Percentiles rank a stretch among this genome's conserved stretches.
Conservation (phyloP, 2,329 filamentous ascomycete species). For the Endothia cerciana region DNA sequence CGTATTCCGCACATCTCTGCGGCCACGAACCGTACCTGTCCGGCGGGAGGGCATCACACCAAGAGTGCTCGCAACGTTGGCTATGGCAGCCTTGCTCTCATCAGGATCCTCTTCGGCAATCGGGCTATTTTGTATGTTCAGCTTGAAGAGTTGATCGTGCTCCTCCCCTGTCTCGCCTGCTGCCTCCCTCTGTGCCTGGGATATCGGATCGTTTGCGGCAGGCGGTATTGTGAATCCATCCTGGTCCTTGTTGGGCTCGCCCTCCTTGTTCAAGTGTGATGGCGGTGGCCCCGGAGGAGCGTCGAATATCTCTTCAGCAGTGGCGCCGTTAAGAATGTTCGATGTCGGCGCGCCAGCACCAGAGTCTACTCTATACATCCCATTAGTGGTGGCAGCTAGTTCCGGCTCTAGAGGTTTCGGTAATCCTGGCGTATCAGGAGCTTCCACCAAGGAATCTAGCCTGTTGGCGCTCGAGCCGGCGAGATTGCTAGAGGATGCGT, state of each 20-base stretch:
- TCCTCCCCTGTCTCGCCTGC: conserved; percentile 56
- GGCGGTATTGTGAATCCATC: conserved; percentile 79
- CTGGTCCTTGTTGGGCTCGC: conserved; percentile 61
- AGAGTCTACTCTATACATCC: conserved; percentile 34
- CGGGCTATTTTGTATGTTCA: conserved; percentile 78
- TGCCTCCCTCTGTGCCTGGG: conserved; percentile 72
- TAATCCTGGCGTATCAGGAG: conserved; percentile 47
- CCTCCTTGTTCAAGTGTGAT: conserved; percentile 44
- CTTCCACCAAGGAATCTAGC: conserved; percentile 62
- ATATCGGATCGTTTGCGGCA: conserved; percentile 66
- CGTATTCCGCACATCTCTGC: conserved; percentile 89
- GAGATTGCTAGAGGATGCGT: conserved; percentile 63
- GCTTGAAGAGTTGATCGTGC: conserved; percentile 71
- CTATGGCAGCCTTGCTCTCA: conserved; percentile 72
- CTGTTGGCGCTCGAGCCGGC: conserved; percentile 53
- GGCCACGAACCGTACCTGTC: conserved; percentile 79
- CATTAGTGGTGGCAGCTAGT: conserved; percentile 22
- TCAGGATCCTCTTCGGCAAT: conserved; percentile 78
- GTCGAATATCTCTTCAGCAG: conserved; percentile 52
- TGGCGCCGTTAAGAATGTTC: conserved; percentile 52
- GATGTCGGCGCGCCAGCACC: conserved; percentile 25
- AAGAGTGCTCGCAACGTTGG: conserved; percentile 75
- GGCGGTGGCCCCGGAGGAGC: conserved; percentile 57
- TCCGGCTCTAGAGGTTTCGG: conserved; percentile 28
- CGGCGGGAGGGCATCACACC: conserved; percentile 70